Percentiles rank a stretch among this genome's conserved stretches.
Evolutionary conservation across 495 filamentous ascomycete genomes (phyloP).

Genomic region (Aspergillus avenaceus): DNA sequence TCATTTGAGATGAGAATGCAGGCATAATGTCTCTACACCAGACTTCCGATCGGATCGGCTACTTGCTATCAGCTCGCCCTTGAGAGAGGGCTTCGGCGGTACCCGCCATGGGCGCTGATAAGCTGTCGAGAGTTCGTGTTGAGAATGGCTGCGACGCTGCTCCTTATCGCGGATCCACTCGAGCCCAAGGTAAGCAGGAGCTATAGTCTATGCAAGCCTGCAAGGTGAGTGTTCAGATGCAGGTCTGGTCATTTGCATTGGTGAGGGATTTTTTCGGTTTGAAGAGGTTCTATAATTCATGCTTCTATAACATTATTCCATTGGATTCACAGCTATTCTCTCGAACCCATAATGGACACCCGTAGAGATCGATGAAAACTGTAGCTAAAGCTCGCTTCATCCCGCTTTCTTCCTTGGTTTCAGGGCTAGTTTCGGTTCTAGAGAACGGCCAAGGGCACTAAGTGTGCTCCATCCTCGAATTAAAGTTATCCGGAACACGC

Average conservation of each 20-base stretch:
- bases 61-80: constrained; percentile 3
- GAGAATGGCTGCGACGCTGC: not conserved
- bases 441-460: not conserved
- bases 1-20: not conserved
- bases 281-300: too few species aligned
- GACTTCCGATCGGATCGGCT: not conserved
- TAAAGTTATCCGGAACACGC: not conserved
- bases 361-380: too few species aligned
- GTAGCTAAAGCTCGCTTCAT: not conserved
- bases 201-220: too few species aligned
- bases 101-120: constrained; percentile 5
- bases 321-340: too few species aligned
- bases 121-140: not conserved
- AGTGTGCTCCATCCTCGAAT: not conserved
- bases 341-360: too few species aligned
- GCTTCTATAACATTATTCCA: too few species aligned
- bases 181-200: not conserved
- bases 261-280: too few species aligned
- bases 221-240: too few species aligned
- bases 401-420: not conserved
- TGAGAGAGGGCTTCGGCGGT: constrained; percentile 5
- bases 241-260: too few species aligned
- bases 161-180: constrained; percentile 1
- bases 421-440: too few species aligned
- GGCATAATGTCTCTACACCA: not conserved